These are phyloP conservation scores for Ensete glaucum DNA, from an alignment of 176 grass and related monocot species.

Conservation along the genomic window DNA sequence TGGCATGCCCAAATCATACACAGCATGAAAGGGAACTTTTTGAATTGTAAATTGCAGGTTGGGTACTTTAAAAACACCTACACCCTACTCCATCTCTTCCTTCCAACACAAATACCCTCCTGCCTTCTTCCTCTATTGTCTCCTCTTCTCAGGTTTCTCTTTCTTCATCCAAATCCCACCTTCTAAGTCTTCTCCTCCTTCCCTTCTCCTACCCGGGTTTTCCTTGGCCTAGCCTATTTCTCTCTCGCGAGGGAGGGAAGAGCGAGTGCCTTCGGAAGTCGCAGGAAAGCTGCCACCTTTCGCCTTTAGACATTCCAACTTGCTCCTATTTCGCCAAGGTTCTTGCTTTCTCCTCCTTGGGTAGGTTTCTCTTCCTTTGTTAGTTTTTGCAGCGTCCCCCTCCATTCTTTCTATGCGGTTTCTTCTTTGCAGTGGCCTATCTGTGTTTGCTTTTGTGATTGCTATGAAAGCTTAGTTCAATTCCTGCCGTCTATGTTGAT, in stretches of 20 bases:
- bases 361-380: background rate
- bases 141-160: background rate
- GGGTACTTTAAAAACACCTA: background rate
- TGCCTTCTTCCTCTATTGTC: background rate
- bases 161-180: background rate
- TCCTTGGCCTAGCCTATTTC: background rate
- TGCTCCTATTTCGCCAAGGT: background rate
- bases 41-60: background rate
- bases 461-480: too few species aligned
- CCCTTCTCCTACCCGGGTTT: background rate
- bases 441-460: too few species aligned
- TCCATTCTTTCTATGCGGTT: background rate
- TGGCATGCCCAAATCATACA: too few species aligned
- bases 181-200: slow-evolving; percentile 1
- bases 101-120: background rate
- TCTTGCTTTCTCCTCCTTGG: background rate
- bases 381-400: background rate
- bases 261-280: background rate
- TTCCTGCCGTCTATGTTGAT: too few species aligned
- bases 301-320: background rate
- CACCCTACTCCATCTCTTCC: background rate
- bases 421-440: background rate
- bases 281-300: background rate
- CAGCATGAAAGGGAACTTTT: background rate
- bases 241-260: background rate